phyloP scores from a whole-genome alignment of 2,329 filamentous ascomycete species.

The Epichloe sp. region DNA sequence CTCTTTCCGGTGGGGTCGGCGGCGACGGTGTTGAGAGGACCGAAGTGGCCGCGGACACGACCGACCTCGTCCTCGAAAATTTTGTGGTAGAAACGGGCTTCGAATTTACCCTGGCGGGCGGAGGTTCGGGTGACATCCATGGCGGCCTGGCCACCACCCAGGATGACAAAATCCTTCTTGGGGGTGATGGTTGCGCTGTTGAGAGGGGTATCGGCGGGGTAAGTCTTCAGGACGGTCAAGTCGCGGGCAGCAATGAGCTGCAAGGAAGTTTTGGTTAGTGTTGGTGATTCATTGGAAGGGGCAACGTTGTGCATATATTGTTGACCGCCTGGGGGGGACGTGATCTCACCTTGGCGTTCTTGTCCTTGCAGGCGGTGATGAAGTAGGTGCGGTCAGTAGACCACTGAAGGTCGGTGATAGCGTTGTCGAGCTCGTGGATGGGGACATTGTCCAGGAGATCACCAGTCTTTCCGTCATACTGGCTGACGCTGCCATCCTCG shows the following conservation, averaged over 20 bases:
- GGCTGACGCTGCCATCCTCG: conserved; percentile 85
- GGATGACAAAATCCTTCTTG: conserved; percentile 95
- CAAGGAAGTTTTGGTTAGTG: neutral
- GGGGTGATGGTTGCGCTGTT: conserved; percentile 91
- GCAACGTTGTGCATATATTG: too few relatives aligned
- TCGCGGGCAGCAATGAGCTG: conserved; percentile 73
- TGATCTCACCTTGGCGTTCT: conserved; percentile 66
- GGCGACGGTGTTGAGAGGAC: conserved; percentile 90
- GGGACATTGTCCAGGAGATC: conserved; percentile 70
- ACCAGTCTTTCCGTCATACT: conserved; percentile 86
- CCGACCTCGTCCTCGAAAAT: conserved; percentile 98
- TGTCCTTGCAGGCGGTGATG: conserved; percentile 97
- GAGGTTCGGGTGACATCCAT: conserved; percentile 97
- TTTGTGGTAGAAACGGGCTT: conserved; percentile 99
- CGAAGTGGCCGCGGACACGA: conserved; percentile 92
- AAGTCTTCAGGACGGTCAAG: conserved; percentile 87
- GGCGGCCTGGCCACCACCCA: conserved; percentile 94
- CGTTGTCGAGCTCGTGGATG: conserved; percentile 71
- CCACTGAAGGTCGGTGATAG: conserved; percentile 93
- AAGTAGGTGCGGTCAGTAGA: conserved; percentile 89
- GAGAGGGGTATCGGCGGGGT: conserved; percentile 80
- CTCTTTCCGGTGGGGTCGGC: conserved; percentile 82
- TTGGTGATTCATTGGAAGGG: too few relatives aligned
- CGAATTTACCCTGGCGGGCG: conserved; percentile 94
- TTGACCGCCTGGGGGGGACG: neutral